phyloP scores from a whole-genome alignment of 495 filamentous ascomycete species.

The Aspergillus bridgeri region DNA sequence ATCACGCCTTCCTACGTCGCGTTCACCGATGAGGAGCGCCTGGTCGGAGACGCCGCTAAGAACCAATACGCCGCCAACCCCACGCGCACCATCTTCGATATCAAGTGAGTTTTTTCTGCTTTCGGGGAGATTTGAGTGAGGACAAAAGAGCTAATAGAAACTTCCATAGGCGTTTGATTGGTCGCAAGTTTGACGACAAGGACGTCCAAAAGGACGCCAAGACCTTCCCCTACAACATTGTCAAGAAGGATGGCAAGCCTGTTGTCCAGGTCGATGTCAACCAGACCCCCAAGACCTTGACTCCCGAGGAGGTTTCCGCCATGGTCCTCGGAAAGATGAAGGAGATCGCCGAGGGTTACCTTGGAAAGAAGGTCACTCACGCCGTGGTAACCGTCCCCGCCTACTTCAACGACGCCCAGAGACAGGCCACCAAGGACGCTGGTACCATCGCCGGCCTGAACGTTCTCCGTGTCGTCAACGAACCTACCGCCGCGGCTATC shows the following conservation, averaged over 20 bases:
- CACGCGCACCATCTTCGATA: constrained; percentile 80
- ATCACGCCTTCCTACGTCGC: constrained; percentile 99
- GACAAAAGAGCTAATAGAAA: constrained; percentile 21
- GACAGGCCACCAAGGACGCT: constrained; percentile 97
- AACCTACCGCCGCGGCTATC: constrained; percentile 85
- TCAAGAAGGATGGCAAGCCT: constrained; percentile 79
- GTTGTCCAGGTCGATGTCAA: constrained; percentile 73
- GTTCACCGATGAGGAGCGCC: constrained; percentile 94
- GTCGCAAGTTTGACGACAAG: constrained; percentile 84
- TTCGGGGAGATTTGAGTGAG: not conserved
- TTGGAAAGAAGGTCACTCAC: constrained; percentile 93
- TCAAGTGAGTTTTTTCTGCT: constrained; percentile 64
- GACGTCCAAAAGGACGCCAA: constrained; percentile 81
- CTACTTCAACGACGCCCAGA: constrained; percentile 99
- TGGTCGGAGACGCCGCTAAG: constrained; percentile 99
- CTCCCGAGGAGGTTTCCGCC: constrained; percentile 82
- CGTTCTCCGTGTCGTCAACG: constrained; percentile 96
- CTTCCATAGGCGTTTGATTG: constrained; percentile 70
- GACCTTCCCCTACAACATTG: constrained; percentile 87
- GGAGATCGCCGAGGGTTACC: constrained; percentile 89
- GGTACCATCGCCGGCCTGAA: constrained; percentile 93
- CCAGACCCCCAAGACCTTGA: constrained; percentile 71
- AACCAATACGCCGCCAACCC: constrained; percentile 98
- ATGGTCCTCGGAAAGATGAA: constrained; percentile 95
- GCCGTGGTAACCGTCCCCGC: constrained; percentile 96